These are phyloP conservation scores for Colletotrichum tamarilloi DNA, from an alignment of 2,329 filamentous ascomycete species.

Conservation along the genomic window DNA sequence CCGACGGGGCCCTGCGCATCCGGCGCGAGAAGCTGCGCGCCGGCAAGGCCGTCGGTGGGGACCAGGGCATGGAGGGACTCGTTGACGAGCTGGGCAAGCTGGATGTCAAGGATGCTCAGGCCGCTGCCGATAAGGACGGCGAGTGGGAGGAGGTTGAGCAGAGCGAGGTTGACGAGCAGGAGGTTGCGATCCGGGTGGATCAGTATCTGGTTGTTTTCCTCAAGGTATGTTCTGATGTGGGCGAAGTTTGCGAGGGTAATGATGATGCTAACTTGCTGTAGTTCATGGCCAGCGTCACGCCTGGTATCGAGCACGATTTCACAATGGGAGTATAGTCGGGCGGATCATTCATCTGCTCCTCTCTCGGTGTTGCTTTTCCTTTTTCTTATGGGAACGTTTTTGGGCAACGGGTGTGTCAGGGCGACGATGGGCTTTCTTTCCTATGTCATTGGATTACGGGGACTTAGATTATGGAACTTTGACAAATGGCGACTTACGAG, in stretches of 20 bases:
- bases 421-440: background rate
- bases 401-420: background rate
- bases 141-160: constrained; percentile 76
- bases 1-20: constrained; percentile 91
- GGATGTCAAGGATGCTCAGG: constrained; percentile 64
- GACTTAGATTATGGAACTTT: constrained; percentile 13
- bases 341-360: background rate
- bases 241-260: background rate
- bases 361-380: background rate
- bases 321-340: constrained; percentile 85
- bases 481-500: constrained; percentile 15
- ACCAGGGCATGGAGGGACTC: constrained; percentile 82
- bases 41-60: constrained; percentile 60
- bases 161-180: constrained; percentile 72
- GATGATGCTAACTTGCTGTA: constrained; percentile 45
- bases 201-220: constrained; percentile 90
- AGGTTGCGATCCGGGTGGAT: constrained; percentile 86
- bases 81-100: constrained; percentile 82
- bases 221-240: constrained; percentile 66
- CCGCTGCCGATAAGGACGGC: constrained; percentile 59
- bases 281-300: constrained; percentile 91
- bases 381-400: background rate
- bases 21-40: constrained; percentile 83
- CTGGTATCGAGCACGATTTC: constrained; percentile 97
- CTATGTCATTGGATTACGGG: constrained; percentile 21